Percentiles rank a stretch among this genome's conserved stretches.
phyloP scores from a whole-genome alignment of 305 asterid genomes.

The Fraxinus velutina region DNA sequence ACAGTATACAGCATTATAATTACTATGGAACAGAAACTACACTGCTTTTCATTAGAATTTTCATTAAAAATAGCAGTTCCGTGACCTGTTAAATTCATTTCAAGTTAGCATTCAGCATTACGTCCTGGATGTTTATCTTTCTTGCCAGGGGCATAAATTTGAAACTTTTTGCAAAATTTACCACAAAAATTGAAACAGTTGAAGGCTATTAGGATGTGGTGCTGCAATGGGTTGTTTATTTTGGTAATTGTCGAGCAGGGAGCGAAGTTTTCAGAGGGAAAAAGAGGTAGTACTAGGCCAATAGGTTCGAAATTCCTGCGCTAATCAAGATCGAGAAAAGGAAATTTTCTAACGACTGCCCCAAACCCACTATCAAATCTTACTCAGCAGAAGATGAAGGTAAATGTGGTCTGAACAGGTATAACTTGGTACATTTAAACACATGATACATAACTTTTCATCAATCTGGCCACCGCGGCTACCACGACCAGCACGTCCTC shows the following conservation, averaged over 20 bases:
- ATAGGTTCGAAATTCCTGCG: no score
- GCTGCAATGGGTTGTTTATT: no score
- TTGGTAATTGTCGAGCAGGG: no score
- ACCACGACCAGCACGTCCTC: no score
- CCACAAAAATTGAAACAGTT: background rate
- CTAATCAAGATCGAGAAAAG: background rate
- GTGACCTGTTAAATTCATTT: background rate
- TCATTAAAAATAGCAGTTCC: background rate
- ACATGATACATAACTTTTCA: background rate
- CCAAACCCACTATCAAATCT: background rate
- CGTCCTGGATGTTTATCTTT: background rate
- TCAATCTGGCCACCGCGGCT: no score
- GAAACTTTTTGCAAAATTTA: background rate
- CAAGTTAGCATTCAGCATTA: background rate
- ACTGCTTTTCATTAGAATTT: background rate
- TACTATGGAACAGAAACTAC: background rate
- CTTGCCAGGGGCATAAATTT: background rate
- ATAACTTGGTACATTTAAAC: background rate
- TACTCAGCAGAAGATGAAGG: background rate
- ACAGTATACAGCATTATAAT: background rate
- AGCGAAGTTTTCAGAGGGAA: background rate
- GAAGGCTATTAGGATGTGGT: background rate
- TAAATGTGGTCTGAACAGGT: background rate
- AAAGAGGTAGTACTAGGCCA: background rate
- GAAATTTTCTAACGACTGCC: background rate